A percentile compares a stretch with the other conserved stretches of the same genome.
Conservation (phyloP, 2,329 filamentous ascomycete species). For the Sphaceloma murrayae region DNA sequence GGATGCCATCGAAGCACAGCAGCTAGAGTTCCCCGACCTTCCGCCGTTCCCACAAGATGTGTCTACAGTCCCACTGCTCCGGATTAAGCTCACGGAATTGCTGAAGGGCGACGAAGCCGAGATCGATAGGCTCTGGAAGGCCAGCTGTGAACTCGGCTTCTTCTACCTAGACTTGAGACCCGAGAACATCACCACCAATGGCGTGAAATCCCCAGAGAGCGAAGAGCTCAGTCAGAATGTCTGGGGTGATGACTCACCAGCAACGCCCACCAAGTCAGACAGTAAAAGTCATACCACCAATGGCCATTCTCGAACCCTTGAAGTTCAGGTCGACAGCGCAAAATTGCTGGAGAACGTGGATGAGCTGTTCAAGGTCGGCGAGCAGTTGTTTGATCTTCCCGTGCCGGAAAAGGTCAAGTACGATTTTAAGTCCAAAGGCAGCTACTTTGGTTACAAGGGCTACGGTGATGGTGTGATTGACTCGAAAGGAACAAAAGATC, state of each 20-base stretch:
- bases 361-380: conserved; percentile 38
- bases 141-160: conserved; percentile 43
- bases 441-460: conserved; percentile 44
- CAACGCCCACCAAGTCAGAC: conserved; percentile 1
- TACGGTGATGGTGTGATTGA: conserved; percentile 40
- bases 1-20: background rate
- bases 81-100: conserved; percentile 32
- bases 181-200: conserved; percentile 5
- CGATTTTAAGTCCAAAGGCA: conserved; percentile 42
- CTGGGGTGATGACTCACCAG: background rate
- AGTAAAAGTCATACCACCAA: background rate
- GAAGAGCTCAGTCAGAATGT: conserved; percentile 10
- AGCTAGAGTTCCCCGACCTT: conserved; percentile 26
- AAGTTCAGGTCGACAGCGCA: conserved; percentile 28
- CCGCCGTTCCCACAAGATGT: conserved; percentile 36
- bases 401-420: conserved; percentile 46
- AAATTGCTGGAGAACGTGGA: conserved; percentile 37
- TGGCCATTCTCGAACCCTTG: background rate
- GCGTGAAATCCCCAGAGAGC: background rate
- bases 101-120: conserved; percentile 28
- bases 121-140: conserved; percentile 30
- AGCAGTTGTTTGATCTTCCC: conserved; percentile 40
- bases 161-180: conserved; percentile 46
- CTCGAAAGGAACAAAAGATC: conserved; percentile 39
- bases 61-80: conserved; percentile 33